Conservation (phyloP, 2,329 filamentous ascomycete species). For the Pseudopyrenochaeta lycopersici region DNA sequence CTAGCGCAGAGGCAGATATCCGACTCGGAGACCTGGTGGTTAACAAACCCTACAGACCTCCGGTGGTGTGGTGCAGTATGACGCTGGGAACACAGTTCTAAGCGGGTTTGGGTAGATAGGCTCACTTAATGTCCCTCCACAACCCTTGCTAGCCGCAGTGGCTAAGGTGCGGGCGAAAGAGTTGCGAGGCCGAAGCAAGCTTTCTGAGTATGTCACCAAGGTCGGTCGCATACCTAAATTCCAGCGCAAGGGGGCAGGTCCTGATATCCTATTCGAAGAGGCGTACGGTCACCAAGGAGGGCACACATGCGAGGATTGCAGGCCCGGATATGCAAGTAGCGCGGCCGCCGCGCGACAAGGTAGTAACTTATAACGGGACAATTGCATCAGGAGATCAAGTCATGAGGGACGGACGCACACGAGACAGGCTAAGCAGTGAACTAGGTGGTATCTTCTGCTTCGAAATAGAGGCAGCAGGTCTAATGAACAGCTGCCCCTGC, state of each 20-base stretch:
- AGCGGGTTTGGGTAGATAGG: constrained; percentile 17
- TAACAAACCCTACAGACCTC: constrained; percentile 15
- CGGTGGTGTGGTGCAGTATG: constrained; percentile 32
- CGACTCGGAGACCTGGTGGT: constrained; percentile 37
- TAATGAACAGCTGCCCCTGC: constrained; percentile 32
- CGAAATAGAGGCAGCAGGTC: constrained; percentile 34
- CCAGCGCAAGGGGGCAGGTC: constrained; percentile 10
- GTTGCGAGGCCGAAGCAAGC: background rate
- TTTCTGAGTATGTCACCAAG: constrained; percentile 8
- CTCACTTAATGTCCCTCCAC: constrained; percentile 10
- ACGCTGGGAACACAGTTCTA: constrained; percentile 23
- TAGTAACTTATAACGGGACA: constrained; percentile 48
- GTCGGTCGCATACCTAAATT: constrained; percentile 10
- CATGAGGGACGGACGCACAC: constrained; percentile 50
- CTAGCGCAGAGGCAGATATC: constrained; percentile 23
- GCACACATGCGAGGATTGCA: constrained; percentile 13
- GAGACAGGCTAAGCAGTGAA: constrained; percentile 45
- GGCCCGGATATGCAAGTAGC: background rate
- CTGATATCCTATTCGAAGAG: constrained; percentile 25
- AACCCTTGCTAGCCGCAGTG: constrained; percentile 10
- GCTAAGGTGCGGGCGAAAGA: constrained; percentile 7
- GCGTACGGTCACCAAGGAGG: constrained; percentile 21
- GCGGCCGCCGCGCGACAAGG: constrained; percentile 13
- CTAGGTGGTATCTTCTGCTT: constrained; percentile 23
- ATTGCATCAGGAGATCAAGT: constrained; percentile 55